phyloP scores from a whole-genome alignment of 768 basidiomycete species.

The Lentinula lateritia region DNA sequence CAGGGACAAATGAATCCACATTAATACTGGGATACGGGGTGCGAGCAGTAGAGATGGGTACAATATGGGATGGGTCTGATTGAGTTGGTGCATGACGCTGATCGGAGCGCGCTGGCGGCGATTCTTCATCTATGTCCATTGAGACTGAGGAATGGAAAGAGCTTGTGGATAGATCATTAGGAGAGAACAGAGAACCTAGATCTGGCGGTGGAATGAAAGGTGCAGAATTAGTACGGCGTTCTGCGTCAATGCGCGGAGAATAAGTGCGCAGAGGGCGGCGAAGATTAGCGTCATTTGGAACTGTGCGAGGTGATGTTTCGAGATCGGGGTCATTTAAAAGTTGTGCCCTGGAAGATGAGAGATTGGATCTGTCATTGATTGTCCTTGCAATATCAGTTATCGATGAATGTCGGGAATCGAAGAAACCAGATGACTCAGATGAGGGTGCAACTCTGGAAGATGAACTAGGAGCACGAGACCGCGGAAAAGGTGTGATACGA shows the following conservation, averaged over 20 bases:
- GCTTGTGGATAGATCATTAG: neutral
- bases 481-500: neutral
- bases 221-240: neutral
- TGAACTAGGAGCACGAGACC: neutral
- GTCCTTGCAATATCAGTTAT: constrained; percentile 17
- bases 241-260: neutral
- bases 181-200: constrained; percentile 8
- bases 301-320: too few relatives aligned
- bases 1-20: constrained; percentile 34
- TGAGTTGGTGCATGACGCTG: neutral
- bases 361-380: constrained; percentile 7
- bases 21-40: constrained; percentile 19
- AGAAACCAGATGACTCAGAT: neutral
- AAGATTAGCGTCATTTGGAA: neutral
- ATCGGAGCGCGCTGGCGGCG: neutral
- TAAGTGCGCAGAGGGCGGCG: neutral
- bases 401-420: constrained; percentile 6
- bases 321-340: neutral
- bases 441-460: neutral
- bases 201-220: constrained; percentile 20
- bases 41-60: constrained; percentile 8
- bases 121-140: neutral
- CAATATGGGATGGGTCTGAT: neutral
- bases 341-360: neutral
- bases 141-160: neutral